Base-by-base conservation (phyloP, 352 stramenopile genomes). In the Albugo candida region DNA sequence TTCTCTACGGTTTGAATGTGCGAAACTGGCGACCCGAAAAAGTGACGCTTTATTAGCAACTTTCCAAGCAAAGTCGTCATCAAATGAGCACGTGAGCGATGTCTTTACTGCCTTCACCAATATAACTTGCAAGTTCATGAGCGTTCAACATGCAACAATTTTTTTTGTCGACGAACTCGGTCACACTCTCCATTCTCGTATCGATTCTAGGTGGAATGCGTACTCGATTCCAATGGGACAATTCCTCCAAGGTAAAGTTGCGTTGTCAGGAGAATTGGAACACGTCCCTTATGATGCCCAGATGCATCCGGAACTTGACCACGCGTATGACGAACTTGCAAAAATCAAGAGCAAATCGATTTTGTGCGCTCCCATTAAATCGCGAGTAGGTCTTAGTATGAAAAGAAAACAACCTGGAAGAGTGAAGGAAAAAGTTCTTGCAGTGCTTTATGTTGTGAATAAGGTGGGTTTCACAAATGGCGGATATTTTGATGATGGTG, bases 361-460 rank as follows among this genome's bases (percentile, higher is more conserved):
- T 21, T 53, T 92, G 1, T 83, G 68, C 50, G 65, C 88, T 2
- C 79, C 79, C 0, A 70, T 93, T 48, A 73, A 73, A 35, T 67
- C 68, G 5, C 54, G 56, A 12, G 19, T 51, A 31, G 41, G 18
- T 19, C 37, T 54, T 5, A 47, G 50, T 13, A 35, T 39, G 50
- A 50, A 55, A 36, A 56, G 61, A n/a, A 53, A 59, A 58, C 63
- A 67, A 64, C 60, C 70, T 72, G 42, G 85, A 81, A 54, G 92
- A 79, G 36, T 59, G 49, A 53, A 55, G 5, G 62, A 70, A n/a
- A 60, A 69, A 43, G 62, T 83, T 13, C 69, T 88, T 53, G 74
- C 70, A 0, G 73, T 92, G 1, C 77, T 88, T 19, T 85, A 92
- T 53, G 75, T 70, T 0, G 70, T 68, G n/a, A 87, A 88, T 59